Conservation (phyloP, 768 basidiomycete genomes). For the Rhodotorula toruloides region DNA sequence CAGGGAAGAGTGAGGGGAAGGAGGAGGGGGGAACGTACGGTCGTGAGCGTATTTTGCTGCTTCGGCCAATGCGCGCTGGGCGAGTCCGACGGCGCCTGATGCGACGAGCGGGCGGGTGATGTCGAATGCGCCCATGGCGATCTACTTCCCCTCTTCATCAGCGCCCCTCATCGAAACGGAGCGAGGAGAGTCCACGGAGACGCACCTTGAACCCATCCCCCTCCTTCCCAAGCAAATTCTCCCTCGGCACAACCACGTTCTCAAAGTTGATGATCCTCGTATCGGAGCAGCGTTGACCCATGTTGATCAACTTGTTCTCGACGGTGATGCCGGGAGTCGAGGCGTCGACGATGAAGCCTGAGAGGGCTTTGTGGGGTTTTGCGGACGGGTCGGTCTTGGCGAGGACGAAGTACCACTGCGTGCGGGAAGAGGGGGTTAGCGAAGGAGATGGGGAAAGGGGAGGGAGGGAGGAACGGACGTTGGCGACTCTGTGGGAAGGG, state of each 20-base stretch:
- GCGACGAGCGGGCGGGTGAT: conserved; percentile 50
- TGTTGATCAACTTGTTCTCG: conserved; percentile 47
- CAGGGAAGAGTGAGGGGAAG: background rate
- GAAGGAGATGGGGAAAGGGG: no score
- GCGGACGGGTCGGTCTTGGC: conserved; percentile 47
- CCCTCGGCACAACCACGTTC: conserved; percentile 35
- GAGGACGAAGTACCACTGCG: conserved; percentile 49
- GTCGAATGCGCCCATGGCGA: conserved; percentile 48
- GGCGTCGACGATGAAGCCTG: conserved; percentile 46
- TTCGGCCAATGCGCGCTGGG: conserved; percentile 48
- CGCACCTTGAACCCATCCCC: conserved; percentile 41
- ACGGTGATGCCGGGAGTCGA: conserved; percentile 30
- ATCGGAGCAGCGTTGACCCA: conserved; percentile 49
- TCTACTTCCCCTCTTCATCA: conserved; percentile 41
- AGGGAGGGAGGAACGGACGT: background rate
- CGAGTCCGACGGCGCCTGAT: conserved; percentile 47
- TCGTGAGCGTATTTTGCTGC: conserved; percentile 49
- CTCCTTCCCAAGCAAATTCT: conserved; percentile 47
- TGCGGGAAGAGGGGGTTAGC: background rate
- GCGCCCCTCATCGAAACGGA: no score
- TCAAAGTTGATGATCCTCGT: conserved; percentile 49
- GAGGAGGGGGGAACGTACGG: conserved; percentile 32
- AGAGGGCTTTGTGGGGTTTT: conserved; percentile 45
- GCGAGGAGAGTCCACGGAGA: background rate
- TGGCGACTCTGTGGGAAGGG: background rate